Evolutionary conservation across 176 grass and related monocot species (phyloP).

Genomic region (Saccharum spontaneum): DNA sequence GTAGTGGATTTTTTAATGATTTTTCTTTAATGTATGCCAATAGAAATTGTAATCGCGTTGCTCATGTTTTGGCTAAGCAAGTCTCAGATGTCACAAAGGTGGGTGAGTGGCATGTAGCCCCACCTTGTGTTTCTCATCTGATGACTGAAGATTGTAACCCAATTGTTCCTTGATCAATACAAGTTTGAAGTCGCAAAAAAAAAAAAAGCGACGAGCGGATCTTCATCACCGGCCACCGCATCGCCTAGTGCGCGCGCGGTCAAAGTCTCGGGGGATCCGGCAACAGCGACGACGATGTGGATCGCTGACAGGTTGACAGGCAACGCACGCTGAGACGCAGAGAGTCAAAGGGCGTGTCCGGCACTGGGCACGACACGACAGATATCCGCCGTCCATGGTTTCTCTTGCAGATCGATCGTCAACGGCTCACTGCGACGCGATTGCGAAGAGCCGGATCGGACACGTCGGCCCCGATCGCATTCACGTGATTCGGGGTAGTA

Average conservation of each 20-base stretch:
- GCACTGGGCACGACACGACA: not conserved
- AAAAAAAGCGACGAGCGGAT: constrained; percentile 15
- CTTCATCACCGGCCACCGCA: not conserved
- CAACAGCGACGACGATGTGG: constrained; percentile 1
- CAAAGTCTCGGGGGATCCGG: not conserved
- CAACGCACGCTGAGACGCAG: not conserved
- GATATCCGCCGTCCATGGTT: not conserved
- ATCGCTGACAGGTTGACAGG: not conserved
- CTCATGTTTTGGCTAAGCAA: too few relatives aligned
- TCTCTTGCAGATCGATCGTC: not conserved
- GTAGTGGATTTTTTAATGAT: too few relatives aligned
- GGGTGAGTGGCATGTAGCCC: too few relatives aligned
- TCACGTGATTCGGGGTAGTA: not conserved
- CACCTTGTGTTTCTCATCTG: too few relatives aligned
- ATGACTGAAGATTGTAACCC: too few relatives aligned
- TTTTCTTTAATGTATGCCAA: too few relatives aligned
- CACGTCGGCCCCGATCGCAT: not conserved
- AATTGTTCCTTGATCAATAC: too few relatives aligned
- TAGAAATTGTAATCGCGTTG: too few relatives aligned
- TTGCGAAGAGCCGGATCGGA: not conserved
- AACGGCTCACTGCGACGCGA: not conserved
- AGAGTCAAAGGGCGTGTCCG: not conserved
- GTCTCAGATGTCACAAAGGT: too few relatives aligned
- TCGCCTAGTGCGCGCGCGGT: not conserved
- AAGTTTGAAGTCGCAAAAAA: too few relatives aligned